phyloP scores from a whole-genome alignment of 148 eudicot genomes.

The Cornus suecica region DNA sequence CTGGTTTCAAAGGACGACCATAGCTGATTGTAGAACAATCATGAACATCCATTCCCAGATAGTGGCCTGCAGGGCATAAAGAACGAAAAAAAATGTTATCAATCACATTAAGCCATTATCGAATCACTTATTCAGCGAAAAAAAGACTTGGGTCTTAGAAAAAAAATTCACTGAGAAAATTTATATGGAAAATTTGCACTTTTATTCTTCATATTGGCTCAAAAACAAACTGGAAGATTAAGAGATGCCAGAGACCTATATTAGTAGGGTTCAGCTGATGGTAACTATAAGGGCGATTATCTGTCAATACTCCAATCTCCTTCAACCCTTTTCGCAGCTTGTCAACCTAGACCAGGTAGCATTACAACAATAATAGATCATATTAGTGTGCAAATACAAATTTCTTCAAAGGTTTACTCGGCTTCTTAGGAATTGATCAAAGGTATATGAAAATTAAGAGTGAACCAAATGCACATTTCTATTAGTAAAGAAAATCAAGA shows the following conservation, averaged over 20 bases:
- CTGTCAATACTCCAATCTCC: constrained; percentile 70
- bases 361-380: constrained; percentile 2
- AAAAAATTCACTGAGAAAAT: not conserved
- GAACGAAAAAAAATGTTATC: not conserved
- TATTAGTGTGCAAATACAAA: not conserved
- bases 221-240: constrained; percentile 2
- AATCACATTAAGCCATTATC: not conserved
- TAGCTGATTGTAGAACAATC: constrained; percentile 73
- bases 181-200: not conserved
- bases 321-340: constrained; percentile 68
- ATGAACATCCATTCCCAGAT: constrained; percentile 96
- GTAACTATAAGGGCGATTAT: constrained; percentile 42
- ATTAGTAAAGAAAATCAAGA: not conserved
- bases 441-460: too few species aligned
- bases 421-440: not conserved
- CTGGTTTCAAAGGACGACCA: constrained; percentile 73
- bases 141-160: not conserved
- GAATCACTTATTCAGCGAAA: not conserved
- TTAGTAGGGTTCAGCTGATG: constrained; percentile 88
- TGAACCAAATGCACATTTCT: not conserved
- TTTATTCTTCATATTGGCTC: constrained; percentile 9
- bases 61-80: constrained; percentile 57
- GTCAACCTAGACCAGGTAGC: constrained; percentile 44
- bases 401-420: not conserved
- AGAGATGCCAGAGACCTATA: constrained; percentile 50